These are phyloP conservation scores for Rhizopus delemar DNA, from an alignment of 371 early-diverging fungal species.

Conservation along the genomic window DNA sequence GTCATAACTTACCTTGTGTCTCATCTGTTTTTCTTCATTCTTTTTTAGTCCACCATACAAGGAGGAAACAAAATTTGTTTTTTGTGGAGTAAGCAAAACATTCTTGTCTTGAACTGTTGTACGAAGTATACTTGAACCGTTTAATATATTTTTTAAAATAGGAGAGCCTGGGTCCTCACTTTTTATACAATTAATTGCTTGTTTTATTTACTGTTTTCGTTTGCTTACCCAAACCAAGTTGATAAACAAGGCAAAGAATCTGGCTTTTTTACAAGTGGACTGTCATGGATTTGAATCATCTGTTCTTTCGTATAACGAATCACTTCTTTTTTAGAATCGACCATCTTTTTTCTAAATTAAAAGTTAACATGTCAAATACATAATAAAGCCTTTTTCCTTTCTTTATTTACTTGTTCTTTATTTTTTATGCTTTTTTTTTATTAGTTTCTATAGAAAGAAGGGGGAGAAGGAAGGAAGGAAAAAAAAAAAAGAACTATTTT, in stretches of 20 bases:
- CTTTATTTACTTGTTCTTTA: no score
- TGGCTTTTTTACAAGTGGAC: constrained; percentile 55
- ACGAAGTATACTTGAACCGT: constrained; percentile 40
- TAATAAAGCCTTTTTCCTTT: no score
- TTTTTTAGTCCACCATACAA: constrained; percentile 44
- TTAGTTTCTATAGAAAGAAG: no score
- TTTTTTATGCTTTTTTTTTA: no score
- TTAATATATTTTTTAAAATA: constrained; percentile 37
- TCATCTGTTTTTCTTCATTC: constrained; percentile 32
- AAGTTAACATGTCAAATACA: no score
- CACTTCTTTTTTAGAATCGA: constrained; percentile 8
- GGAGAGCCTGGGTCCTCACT: constrained; percentile 44
- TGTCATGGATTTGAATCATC: constrained; percentile 49
- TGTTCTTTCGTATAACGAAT: constrained; percentile 52
- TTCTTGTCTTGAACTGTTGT: constrained; percentile 34
- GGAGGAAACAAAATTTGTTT: constrained; percentile 62
- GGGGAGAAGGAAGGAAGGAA: no score
- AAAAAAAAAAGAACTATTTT: no score
- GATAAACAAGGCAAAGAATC: constrained; percentile 47
- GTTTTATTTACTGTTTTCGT: neutral
- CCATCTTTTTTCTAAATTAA: neutral
- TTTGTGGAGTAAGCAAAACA: constrained; percentile 59
- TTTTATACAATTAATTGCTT: neutral
- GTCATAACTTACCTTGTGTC: neutral
- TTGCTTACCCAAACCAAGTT: constrained; percentile 52